Evolutionary conservation across 2,329 filamentous ascomycete species (phyloP), one percentile per base, ranked within the genome.

Genomic region (Alternaria postmessia): DNA sequence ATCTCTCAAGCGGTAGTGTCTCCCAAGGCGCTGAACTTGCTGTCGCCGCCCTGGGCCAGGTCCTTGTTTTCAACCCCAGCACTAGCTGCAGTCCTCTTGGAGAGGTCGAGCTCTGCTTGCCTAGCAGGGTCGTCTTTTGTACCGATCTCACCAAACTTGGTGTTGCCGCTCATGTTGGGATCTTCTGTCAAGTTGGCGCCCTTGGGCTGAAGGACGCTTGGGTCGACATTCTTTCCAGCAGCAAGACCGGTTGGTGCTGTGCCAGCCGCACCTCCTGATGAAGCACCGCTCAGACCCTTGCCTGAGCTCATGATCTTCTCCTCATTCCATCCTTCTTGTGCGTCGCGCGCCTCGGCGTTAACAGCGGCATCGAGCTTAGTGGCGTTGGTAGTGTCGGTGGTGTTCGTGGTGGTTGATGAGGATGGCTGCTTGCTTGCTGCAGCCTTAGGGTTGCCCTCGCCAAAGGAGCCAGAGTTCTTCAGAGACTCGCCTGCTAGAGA

Each of bases 401-500:
- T 89, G 75, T 84, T 85, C 52, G 86, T 81, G 20, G 83, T 89
- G 34, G 83, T 86, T 47, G 83, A 82, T n/a, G 69, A 67, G 42
- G 85, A 85, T 8, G 81, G 79, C 51, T 88, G 84, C 14, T 78
- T 75, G 32, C 81, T 80, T 6, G 82, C 81, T 41, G 83, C 81
- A 18, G 83, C 82, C 62, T 84, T 81, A 24, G 83, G 81, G 78
- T 92, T 91, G 57, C 84, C 77, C 28, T 84, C 76, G 41, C 84
- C 80, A 69, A 91, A 92, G 12, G 77, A 80, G 65, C 90, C 91
- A 58, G 84, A 84, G 22, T 81, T 67, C 47, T 82, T 80, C 60
- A 87, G 79, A 0, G 91, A 95, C 71, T 94, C 89, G 59, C 88
- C 89, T 11, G 92, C 92, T 5, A 96, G 87, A 7, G 91, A 94